phyloP scores from a whole-genome alignment of 495 filamentous ascomycete genomes.

The Annulohypoxylon moriforme region DNA sequence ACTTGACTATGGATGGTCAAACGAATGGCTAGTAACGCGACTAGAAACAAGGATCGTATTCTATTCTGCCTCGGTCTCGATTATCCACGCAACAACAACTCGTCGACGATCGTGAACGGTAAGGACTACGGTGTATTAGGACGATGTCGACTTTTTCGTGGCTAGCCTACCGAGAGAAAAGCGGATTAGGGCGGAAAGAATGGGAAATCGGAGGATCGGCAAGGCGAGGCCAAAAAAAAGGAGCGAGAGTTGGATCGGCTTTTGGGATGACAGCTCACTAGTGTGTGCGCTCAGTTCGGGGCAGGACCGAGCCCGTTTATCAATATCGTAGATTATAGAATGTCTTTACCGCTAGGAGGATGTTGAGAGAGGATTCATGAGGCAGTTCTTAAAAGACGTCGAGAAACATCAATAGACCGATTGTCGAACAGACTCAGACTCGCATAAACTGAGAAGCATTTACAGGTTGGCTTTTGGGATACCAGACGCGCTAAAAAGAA shows the following conservation, averaged over 20 bases:
- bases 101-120: conserved; percentile 16
- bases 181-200: conserved; percentile 23
- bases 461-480: conserved; percentile 31
- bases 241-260: conserved; percentile 33
- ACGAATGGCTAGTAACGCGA: conserved; percentile 40
- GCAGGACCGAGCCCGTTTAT: conserved; percentile 20
- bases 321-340: conserved; percentile 38
- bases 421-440: conserved; percentile 13
- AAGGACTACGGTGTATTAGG: conserved; percentile 1
- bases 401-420: conserved; percentile 30
- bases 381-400: conserved; percentile 19
- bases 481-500: conserved; percentile 37
- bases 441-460: conserved; percentile 39
- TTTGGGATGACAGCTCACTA: conserved; percentile 34
- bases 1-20: conserved; percentile 35
- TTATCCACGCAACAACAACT: background rate
- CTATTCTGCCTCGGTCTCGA: conserved; percentile 1
- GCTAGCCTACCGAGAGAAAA: conserved; percentile 12
- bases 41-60: conserved; percentile 10
- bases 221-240: conserved; percentile 38
- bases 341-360: conserved; percentile 32
- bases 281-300: conserved; percentile 31
- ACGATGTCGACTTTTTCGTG: conserved; percentile 13
- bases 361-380: conserved; percentile 25
- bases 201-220: conserved; percentile 42